Conservation (phyloP, 2,329 filamentous ascomycete species). For the Gaeumannomyces sp. region DNA sequence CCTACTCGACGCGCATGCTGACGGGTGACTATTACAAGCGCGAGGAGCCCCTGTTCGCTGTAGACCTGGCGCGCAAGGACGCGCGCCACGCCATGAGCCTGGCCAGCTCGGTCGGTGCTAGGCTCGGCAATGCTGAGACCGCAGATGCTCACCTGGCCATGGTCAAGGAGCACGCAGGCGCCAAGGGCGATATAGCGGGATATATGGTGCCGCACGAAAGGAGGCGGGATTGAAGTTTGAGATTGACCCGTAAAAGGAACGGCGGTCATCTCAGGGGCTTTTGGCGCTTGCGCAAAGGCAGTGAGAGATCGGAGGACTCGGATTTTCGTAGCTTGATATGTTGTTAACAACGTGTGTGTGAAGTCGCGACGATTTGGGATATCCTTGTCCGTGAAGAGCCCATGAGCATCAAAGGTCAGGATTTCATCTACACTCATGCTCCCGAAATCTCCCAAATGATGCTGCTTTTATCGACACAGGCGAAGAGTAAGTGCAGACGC, state of each 20-base stretch:
- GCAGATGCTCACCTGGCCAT: slow-evolving; percentile 62
- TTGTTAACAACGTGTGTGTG: too few relatives aligned
- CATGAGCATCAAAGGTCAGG: too few relatives aligned
- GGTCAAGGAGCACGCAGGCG: slow-evolving; percentile 62
- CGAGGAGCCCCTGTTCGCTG: slow-evolving; percentile 74
- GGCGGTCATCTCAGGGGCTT: too few relatives aligned
- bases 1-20: slow-evolving; percentile 69
- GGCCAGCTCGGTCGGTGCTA: slow-evolving; percentile 55
- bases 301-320: not conserved
- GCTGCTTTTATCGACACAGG: too few relatives aligned
- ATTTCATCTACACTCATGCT: too few relatives aligned
- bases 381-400: too few relatives aligned
- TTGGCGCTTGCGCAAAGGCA: too few relatives aligned
- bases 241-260: slow-evolving; percentile 37
- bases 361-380: too few relatives aligned
- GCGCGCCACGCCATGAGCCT: slow-evolving; percentile 65
- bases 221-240: slow-evolving; percentile 71
- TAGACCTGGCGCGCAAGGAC: slow-evolving; percentile 80
- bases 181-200: slow-evolving; percentile 70
- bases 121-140: slow-evolving; percentile 58
- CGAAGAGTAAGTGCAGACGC: too few relatives aligned
- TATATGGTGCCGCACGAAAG: slow-evolving; percentile 74
- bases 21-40: slow-evolving; percentile 70
- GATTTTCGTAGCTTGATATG: too few relatives aligned
- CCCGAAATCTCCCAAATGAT: too few relatives aligned